Conservation (phyloP, 2,329 filamentous ascomycete species). For the Aureobasidium melanogenum region DNA sequence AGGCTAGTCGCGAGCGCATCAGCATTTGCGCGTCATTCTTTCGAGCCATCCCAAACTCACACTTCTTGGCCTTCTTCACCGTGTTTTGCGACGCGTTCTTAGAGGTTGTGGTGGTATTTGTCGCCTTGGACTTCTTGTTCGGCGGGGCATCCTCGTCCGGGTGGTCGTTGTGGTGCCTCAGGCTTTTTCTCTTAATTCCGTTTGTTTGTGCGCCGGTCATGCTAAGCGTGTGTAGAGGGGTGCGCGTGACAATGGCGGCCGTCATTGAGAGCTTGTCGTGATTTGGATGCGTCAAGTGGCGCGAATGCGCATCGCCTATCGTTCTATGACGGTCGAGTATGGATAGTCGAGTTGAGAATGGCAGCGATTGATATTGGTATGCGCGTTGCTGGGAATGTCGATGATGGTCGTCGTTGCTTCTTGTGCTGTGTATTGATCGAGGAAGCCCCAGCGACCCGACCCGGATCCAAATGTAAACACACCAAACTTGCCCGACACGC, state of each 20-base stretch:
- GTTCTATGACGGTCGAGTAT: background rate
- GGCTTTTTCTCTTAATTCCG: conserved; percentile 33
- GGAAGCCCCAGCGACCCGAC: background rate
- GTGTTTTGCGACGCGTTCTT: conserved; percentile 26
- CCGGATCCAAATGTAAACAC: conserved; percentile 8
- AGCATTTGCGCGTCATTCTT: background rate
- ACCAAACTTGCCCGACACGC: conserved; percentile 5
- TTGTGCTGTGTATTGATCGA: conserved; percentile 1
- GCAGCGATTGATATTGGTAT: background rate
- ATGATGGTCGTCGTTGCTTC: background rate
- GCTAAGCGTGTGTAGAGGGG: conserved; percentile 37
- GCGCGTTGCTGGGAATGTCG: background rate
- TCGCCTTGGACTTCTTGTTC: conserved; percentile 34
- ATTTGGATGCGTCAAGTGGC: background rate
- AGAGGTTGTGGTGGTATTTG: conserved; percentile 26
- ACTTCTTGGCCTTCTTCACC: conserved; percentile 13
- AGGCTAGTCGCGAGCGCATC: conserved; percentile 19
- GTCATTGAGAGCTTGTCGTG: conserved; percentile 12
- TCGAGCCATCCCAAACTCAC: background rate
- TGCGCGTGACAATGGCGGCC: conserved; percentile 26
- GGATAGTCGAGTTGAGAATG: background rate
- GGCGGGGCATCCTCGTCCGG: conserved; percentile 33
- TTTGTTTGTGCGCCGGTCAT: conserved; percentile 39
- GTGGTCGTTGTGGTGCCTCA: conserved; percentile 36
- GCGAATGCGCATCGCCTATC: conserved; percentile 5